phyloP scores from a whole-genome alignment of 225 moss, liverwort and hornwort species.

The Pseudisothecium myosuroides region DNA sequence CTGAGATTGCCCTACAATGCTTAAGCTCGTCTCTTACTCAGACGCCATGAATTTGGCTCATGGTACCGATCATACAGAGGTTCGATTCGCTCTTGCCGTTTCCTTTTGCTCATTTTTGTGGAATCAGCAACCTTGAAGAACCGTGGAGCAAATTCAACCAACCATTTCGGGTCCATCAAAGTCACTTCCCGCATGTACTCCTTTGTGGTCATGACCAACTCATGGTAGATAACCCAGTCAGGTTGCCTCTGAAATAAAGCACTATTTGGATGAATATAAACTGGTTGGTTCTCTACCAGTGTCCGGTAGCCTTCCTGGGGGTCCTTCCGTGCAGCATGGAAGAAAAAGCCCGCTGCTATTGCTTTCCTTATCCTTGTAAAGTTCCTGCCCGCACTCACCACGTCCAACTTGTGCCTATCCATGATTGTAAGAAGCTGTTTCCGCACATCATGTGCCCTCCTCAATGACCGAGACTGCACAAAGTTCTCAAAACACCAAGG shows the following conservation, averaged over 20 bases:
- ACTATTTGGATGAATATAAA: conserved; percentile 96
- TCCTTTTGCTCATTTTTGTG: conserved; percentile 96
- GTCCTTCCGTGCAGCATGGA: conserved; percentile 96
- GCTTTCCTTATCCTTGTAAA: conserved; percentile 94
- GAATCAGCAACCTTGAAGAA: conserved; percentile 98
- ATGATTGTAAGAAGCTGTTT: conserved; percentile 95
- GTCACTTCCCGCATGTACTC: conserved; percentile 99
- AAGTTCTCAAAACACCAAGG: conserved; percentile 99
- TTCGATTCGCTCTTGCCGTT: conserved; percentile 92
- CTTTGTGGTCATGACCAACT: conserved; percentile 97
- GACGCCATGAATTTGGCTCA: conserved; percentile 98
- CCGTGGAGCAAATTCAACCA: conserved; percentile 89
- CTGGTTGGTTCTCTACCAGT: conserved; percentile 90
- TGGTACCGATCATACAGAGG: conserved; percentile 93
- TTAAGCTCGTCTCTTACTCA: conserved; percentile 92
- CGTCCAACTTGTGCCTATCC: conserved; percentile 98
- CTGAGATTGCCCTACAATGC: background rate
- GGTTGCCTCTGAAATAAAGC: conserved; percentile 95
- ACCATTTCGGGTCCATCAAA: conserved; percentile 93
- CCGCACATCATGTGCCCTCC: conserved; percentile 88
- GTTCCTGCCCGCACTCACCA: conserved; percentile 94
- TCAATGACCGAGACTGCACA: conserved; percentile 88
- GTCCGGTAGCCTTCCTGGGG: conserved; percentile 97
- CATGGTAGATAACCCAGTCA: conserved; percentile 99
- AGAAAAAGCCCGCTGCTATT: conserved; percentile 94